Evolutionary conservation across 2,329 filamentous ascomycete genomes (phyloP).

Genomic region (Colletotrichum limetticola): DNA sequence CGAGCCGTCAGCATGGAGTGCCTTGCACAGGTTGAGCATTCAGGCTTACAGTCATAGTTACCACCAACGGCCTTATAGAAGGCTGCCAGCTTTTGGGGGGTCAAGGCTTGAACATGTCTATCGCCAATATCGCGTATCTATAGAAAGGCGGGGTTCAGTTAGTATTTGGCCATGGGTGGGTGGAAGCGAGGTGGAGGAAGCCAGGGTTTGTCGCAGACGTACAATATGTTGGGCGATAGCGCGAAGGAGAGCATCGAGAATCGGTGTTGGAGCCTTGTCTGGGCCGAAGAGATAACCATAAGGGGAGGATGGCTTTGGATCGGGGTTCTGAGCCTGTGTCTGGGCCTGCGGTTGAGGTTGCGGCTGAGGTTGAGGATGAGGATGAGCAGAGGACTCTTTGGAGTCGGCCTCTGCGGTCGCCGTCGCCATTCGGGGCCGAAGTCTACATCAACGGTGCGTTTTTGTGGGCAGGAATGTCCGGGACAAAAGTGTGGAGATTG

Average conservation of each 20-base stretch:
- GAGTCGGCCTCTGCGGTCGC: conserved; percentile 35
- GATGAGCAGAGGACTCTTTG: conserved; percentile 33
- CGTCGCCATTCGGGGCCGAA: conserved; percentile 35
- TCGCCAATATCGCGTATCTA: conserved; percentile 70
- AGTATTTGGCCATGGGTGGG: conserved; percentile 25
- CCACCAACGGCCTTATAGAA: conserved; percentile 82
- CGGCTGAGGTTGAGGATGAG: conserved; percentile 9
- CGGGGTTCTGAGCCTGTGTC: background rate
- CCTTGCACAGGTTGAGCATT: background rate
- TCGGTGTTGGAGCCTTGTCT: conserved; percentile 74
- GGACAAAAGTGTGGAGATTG: conserved; percentile 21
- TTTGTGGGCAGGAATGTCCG: conserved; percentile 26
- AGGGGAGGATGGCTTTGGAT: conserved; percentile 9
- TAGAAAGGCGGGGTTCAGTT: conserved; percentile 35
- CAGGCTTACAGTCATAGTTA: conserved; percentile 73
- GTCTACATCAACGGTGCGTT: conserved; percentile 27
- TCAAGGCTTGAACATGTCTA: conserved; percentile 62
- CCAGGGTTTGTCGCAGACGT: conserved; percentile 47
- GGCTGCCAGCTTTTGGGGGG: conserved; percentile 76
- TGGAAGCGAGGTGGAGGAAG: conserved; percentile 24
- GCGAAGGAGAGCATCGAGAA: conserved; percentile 74
- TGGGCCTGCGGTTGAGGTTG: background rate
- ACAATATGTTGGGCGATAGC: conserved; percentile 79
- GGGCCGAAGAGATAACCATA: conserved; percentile 77
- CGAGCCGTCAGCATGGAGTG: conserved; percentile 25